These are phyloP conservation scores for Stephanodiscus triporus DNA, from an alignment of 108 stramenopile genomes.

Conservation along the genomic window DNA sequence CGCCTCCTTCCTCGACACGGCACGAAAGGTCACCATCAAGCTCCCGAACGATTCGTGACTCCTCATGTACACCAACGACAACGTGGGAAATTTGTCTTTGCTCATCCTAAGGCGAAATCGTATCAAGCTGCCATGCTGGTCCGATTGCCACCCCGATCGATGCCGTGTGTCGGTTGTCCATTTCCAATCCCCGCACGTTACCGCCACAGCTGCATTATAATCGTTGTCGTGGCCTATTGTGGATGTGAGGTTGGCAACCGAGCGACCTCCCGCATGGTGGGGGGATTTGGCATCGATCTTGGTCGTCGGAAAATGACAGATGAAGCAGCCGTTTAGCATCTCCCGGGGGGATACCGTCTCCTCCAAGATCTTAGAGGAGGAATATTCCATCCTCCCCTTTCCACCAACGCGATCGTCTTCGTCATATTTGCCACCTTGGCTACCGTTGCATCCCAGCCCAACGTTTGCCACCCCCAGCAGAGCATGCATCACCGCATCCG, in stretches of 20 bases:
- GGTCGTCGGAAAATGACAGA: slow-evolving; percentile 9
- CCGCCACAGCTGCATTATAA: not conserved
- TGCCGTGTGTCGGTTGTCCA: slow-evolving; percentile 34
- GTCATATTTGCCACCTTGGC: not conserved
- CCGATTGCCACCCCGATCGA: slow-evolving; percentile 42
- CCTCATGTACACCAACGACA: slow-evolving; percentile 28
- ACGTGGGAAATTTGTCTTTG: slow-evolving; percentile 8
- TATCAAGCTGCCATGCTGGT: slow-evolving; percentile 28
- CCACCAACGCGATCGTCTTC: not conserved
- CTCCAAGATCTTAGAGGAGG: not conserved
- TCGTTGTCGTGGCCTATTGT: no score
- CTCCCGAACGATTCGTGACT: slow-evolving; percentile 29
- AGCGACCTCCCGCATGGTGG: not conserved
- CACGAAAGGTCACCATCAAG: slow-evolving; percentile 16
- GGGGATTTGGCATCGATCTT: slow-evolving; percentile 24
- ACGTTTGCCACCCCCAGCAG: slow-evolving; percentile 6
- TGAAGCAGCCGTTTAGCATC: slow-evolving; percentile 18
- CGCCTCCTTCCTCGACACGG: slow-evolving; percentile 12
- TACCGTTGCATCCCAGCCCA: slow-evolving; percentile 13
- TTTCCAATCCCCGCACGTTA: slow-evolving; percentile 39
- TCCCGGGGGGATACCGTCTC: slow-evolving; percentile 11
- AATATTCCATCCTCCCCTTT: not conserved
- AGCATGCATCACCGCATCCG: slow-evolving; percentile 19
- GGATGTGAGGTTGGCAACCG: slow-evolving; percentile 5
- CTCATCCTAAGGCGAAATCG: slow-evolving; percentile 21